Evolutionary conservation across 768 basidiomycete genomes (phyloP), one percentile per base, ranked within the genome.

Genomic region (Hericium coralloides): DNA sequence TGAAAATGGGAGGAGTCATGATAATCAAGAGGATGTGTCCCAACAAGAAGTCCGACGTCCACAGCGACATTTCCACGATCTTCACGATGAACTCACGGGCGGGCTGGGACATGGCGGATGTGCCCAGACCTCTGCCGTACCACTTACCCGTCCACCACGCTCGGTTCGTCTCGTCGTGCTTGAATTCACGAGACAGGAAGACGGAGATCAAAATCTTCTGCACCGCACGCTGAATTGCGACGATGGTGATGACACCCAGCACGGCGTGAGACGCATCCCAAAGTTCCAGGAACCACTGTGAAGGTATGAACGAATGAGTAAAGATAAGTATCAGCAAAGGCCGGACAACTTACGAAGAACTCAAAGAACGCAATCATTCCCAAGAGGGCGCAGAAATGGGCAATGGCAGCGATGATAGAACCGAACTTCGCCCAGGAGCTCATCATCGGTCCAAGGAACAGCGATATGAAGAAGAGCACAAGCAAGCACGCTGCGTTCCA

Each of bases 101-200:
- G 53, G 95, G 95, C 69, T 98, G 97, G n/a, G 92, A 94, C 84
- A 95, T 90, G 45, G 87, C 93, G 68, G 92, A 87, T 4, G 82
- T 66, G 45, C 95, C 95, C 23, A 99, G 80, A 4, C 93, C 93
- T 52, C 94, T 86, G 45, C 95, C 95, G 69, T 94, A 95, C 97
- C 97, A 98, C 67, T 85, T 79, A 49, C 94, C 95, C 36, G 95
- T 95, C 97, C 97, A 99, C 95, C 95, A 99, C 7, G 95, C 95
- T 25, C 92, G 80, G 74, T 98, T 98, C 38, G 92, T 95, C 73
- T 98, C 95, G 69, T 99, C 97, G 69, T 98, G 94, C 75, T 99
- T 99, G 81, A 97, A 97, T 72, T 99, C 97, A 60, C 97, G 88
- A 41, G 94, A 89, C 38, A 98, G 76, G 82, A 95, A 93, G 59